Evolutionary conservation across 306 rosid species (phyloP), one percentile per base, ranked within the genome.

Genomic region (Cicer judaicum): DNA sequence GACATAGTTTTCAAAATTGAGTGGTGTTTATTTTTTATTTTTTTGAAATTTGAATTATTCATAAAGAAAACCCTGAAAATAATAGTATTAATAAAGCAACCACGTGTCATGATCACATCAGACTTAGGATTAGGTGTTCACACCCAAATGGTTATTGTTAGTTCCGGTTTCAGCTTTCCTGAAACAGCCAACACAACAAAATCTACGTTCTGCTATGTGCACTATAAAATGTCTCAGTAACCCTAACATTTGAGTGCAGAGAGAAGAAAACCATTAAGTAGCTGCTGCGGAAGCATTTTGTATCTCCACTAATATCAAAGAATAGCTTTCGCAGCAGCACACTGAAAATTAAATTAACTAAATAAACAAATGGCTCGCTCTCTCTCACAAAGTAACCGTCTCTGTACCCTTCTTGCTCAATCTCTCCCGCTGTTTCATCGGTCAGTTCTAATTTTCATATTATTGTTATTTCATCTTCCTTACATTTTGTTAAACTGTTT

Each of bases 241-340:
- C 62, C 68, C 74, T 63, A 29, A 4, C 36, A 29, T 29, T 29
- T 29, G 36, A 3, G 5, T 29, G 36, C 36, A 29, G 36, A 29
- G 36, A 29, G 5, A 29, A 29, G 36, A 29, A 29, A 29, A 5
- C 36, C 36, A 29, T 29, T 29, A 29, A 29, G 5, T 3, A 29
- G 36, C 36, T 29, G 5, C 82, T 70, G 77, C 48, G 36, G 65
- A 61, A 62, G 12, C 47, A 5, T 48, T 77, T 49, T 70, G 13
- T 8, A n/a, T 0, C 10, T 24, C 38, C 52, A 5, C 34, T 7
- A 13, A 5, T 7, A 21, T n/a, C n/a, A 24, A 24, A 42, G 15
- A 11, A 18, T 8, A 47, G 63, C 69, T 78, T 78, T 61, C 55
- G 81, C 81, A 61, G 81, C 71, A 48, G 76, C 64, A 40, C 10